Evolutionary conservation across 441 rosid genomes (phyloP).

Genomic region (Bocquillonia castaneifolia): DNA sequence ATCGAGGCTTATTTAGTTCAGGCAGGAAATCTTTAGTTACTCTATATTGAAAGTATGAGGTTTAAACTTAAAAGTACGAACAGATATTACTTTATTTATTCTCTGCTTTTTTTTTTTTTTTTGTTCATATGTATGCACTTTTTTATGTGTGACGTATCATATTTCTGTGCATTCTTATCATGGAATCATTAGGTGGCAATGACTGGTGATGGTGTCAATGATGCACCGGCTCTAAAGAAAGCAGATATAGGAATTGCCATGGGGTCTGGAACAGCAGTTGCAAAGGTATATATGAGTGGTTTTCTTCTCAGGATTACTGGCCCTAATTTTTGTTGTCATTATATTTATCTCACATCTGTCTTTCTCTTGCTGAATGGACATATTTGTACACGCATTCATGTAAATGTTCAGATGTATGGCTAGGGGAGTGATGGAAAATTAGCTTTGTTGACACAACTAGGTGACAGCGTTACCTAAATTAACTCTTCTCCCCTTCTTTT

Average conservation of each 20-base stretch:
- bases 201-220: conserved; percentile 99
- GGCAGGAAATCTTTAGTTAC: background rate
- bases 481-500: background rate
- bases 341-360: background rate
- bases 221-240: conserved; percentile 97
- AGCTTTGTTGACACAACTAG: background rate
- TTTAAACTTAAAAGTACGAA: background rate
- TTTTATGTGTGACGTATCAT: conserved; percentile 11
- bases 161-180: conserved; percentile 7
- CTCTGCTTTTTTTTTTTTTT: too few relatives aligned
- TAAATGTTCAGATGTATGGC: background rate
- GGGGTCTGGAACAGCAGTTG: conserved; percentile 99
- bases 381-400: background rate
- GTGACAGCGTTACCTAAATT: conserved; percentile 3
- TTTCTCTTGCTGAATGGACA: background rate
- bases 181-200: conserved; percentile 75
- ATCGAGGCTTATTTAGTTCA: background rate
- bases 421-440: too few relatives aligned
- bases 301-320: conserved; percentile 6
- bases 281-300: conserved; percentile 57
- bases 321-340: background rate
- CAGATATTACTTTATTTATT: background rate
- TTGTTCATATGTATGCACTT: too few relatives aligned
- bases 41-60: background rate
- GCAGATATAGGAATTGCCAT: conserved; percentile 98